phyloP scores from a whole-genome alignment of 2,329 filamentous ascomycete species.

The Epichloe coenophiala region DNA sequence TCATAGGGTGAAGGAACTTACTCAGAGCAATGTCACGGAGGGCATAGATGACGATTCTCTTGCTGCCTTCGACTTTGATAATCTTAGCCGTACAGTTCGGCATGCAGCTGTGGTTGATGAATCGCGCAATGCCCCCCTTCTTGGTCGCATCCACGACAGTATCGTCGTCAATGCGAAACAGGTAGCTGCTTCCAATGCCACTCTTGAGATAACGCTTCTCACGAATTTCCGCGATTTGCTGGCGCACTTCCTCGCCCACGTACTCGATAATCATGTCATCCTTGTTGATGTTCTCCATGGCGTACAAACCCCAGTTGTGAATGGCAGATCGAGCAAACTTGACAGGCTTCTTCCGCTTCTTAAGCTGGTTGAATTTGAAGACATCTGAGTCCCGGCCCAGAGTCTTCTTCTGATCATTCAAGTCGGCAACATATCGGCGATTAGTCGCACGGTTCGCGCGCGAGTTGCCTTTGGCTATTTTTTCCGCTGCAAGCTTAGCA shows the following conservation, averaged over 20 bases:
- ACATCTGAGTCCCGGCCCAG: conserved; percentile 76
- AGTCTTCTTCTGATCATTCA: conserved; percentile 87
- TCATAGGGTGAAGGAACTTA: conserved; percentile 35
- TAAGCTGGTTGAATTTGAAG: conserved; percentile 94
- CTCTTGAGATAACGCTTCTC: conserved; percentile 89
- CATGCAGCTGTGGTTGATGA: conserved; percentile 98
- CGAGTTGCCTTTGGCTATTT: conserved; percentile 78
- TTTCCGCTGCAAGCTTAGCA: conserved; percentile 62
- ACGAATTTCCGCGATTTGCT: conserved; percentile 93
- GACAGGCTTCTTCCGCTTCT: conserved; percentile 98
- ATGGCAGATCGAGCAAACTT: conserved; percentile 96
- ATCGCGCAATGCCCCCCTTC: conserved; percentile 92
- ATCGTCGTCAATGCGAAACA: conserved; percentile 96
- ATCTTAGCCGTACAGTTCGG: conserved; percentile 99
- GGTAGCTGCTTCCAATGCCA: conserved; percentile 91
- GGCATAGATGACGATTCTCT: conserved; percentile 97
- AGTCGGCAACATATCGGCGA: conserved; percentile 81
- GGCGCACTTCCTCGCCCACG: conserved; percentile 91
- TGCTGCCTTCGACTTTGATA: conserved; percentile 95
- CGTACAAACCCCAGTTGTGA: conserved; percentile 97
- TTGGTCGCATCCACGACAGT: conserved; percentile 97
- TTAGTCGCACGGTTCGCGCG: conserved; percentile 92
- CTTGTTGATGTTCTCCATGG: conserved; percentile 90
- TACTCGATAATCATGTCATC: conserved; percentile 99
- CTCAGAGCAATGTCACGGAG: conserved; percentile 88